phyloP scores from a whole-genome alignment of 208 protist species.

The Acanthamoeba polyphaga region DNA sequence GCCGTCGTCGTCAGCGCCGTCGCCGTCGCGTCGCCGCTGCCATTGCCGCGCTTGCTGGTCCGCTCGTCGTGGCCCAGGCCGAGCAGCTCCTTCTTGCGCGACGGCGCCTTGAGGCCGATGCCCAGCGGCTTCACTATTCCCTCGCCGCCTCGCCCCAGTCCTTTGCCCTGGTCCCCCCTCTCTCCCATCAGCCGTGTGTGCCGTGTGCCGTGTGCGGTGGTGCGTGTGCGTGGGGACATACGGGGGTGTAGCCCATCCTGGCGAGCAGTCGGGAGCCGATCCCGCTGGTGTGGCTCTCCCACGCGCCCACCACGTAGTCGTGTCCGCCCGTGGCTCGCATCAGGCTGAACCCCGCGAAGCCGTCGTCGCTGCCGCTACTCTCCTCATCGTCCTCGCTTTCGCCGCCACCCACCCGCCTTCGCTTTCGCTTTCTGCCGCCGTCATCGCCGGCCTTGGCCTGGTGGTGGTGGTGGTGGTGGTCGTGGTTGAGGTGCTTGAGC shows the following conservation, averaged over 20 bases:
- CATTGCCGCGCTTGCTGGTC: background rate
- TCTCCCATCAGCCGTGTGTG: too few species aligned
- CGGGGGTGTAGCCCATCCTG: conserved; percentile 31
- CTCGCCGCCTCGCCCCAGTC: background rate
- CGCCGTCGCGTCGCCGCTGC: background rate
- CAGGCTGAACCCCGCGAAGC: background rate
- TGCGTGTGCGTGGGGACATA: background rate
- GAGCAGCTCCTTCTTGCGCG: conserved; percentile 41
- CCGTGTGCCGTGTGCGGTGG: too few species aligned
- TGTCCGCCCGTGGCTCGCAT: background rate
- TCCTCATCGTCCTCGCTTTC: background rate
- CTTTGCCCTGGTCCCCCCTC: background rate
- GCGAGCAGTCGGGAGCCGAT: conserved; percentile 31
- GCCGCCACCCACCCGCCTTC: background rate
- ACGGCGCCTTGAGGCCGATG: conserved; percentile 8
- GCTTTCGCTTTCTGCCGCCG: background rate
- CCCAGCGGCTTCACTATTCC: conserved; percentile 54
- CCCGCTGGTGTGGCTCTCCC: conserved; percentile 15
- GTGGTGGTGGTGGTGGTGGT: too few species aligned
- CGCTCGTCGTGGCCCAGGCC: conserved; percentile 50
- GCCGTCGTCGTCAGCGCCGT: background rate
- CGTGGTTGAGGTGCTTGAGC: conserved; percentile 21
- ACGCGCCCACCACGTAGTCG: background rate
- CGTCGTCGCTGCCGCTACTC: background rate
- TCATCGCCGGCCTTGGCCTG: background rate